These are phyloP conservation scores for Steccherinum ochraceum DNA, from an alignment of 768 basidiomycete species.

Conservation along the genomic window DNA sequence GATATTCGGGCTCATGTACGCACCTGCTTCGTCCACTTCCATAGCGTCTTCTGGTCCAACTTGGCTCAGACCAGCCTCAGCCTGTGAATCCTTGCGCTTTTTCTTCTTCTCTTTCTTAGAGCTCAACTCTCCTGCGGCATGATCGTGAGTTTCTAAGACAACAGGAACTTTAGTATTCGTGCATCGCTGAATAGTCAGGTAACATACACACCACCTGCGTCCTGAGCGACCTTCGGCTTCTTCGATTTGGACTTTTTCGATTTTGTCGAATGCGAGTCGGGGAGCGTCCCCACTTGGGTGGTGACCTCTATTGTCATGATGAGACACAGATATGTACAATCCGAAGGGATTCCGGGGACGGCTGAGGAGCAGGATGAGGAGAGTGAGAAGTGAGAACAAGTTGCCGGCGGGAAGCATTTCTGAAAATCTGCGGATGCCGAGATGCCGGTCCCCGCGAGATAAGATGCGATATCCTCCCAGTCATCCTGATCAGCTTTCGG, in stretches of 20 bases:
- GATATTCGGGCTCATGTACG: conserved; percentile 7
- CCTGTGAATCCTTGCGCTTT: conserved; percentile 8
- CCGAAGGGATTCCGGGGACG: no score
- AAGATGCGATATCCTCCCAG: not conserved
- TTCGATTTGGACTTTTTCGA: no score
- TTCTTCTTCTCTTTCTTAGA: conserved; percentile 7
- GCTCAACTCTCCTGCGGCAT: not conserved
- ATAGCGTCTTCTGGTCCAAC: not conserved
- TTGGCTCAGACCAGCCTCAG: not conserved
- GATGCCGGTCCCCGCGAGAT: not conserved
- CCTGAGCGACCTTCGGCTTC: no score
- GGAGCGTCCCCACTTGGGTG: no score
- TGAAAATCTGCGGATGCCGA: not conserved
- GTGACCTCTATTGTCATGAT: not conserved
- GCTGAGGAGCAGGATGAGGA: not conserved
- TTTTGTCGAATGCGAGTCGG: no score
- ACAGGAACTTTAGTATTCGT: no score
- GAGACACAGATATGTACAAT: not conserved
- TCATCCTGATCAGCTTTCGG: no score
- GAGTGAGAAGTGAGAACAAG: not conserved
- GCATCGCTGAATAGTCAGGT: no score
- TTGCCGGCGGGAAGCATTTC: not conserved
- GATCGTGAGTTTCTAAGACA: not conserved
- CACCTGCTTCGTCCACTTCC: not conserved
- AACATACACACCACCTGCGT: not conserved